Percentiles rank a stretch among this genome's conserved stretches.
These are phyloP conservation scores for Obba rivulosa DNA, from an alignment of 768 basidiomycete genomes.

Conservation along the genomic window DNA sequence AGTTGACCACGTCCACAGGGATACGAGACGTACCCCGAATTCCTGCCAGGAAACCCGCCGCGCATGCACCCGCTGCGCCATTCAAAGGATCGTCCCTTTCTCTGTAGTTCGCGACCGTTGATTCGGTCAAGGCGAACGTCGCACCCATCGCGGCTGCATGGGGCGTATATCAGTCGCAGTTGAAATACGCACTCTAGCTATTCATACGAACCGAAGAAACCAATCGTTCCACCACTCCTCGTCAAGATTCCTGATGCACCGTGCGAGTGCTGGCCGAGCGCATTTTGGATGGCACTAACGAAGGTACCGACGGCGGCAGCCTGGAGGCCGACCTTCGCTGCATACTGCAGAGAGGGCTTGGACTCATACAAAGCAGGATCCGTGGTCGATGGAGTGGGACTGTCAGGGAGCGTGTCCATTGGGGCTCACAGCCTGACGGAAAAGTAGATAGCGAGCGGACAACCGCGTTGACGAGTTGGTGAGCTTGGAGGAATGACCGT, in stretches of 20 bases:
- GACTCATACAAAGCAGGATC: constrained; percentile 32
- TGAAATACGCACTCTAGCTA: background rate
- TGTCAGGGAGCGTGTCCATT: constrained; percentile 19
- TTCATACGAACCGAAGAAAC: constrained; percentile 72
- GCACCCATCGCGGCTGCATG: constrained; percentile 80
- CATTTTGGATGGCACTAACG: constrained; percentile 75
- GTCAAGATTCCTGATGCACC: constrained; percentile 87
- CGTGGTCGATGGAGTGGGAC: constrained; percentile 8
- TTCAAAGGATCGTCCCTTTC: constrained; percentile 77
- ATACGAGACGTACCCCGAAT: constrained; percentile 54
- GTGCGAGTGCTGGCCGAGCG: constrained; percentile 65
- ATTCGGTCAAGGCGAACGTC: constrained; percentile 79
- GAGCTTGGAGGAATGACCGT: too few species aligned
- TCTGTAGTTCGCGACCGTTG: constrained; percentile 75
- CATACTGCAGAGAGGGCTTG: constrained; percentile 51
- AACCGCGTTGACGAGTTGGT: too few species aligned
- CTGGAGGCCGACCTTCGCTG: constrained; percentile 56
- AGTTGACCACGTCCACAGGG: background rate
- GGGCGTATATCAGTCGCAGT: background rate
- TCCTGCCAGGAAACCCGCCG: constrained; percentile 89
- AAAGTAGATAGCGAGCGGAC: background rate
- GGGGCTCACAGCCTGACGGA: constrained; percentile 8
- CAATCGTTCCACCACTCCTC: constrained; percentile 84
- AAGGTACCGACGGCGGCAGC: constrained; percentile 61
- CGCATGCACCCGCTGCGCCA: constrained; percentile 83